A percentile compares a stretch with the other conserved stretches of the same genome.
These are phyloP conservation scores for Bruguiera hainesii DNA, from an alignment of 441 rosid genomes.

Conservation along the genomic window DNA sequence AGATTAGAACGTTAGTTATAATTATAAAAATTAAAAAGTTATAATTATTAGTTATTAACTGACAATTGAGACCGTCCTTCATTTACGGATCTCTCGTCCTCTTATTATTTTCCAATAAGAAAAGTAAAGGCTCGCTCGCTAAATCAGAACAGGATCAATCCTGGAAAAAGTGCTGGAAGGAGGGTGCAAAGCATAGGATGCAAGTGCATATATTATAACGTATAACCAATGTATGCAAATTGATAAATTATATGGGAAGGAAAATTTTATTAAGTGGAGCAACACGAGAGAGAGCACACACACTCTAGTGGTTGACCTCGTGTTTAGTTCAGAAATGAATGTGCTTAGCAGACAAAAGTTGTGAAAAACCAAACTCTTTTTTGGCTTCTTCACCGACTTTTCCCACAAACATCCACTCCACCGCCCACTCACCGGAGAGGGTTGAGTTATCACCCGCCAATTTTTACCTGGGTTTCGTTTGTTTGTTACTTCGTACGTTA, in stretches of 20 bases:
- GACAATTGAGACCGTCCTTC: too few species aligned
- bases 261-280: neutral
- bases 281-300: slow-evolving; percentile 9
- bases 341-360: slow-evolving; percentile 21
- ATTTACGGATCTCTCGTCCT: too few species aligned
- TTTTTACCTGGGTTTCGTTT: neutral
- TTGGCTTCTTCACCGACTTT: slow-evolving; percentile 15
- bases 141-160: slow-evolving; percentile 25
- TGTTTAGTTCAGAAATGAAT: slow-evolving; percentile 40
- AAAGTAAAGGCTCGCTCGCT: neutral
- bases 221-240: neutral
- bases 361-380: neutral
- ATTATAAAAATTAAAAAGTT: too few species aligned
- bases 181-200: slow-evolving; percentile 2
- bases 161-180: slow-evolving; percentile 24
- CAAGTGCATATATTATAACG: neutral
- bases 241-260: neutral
- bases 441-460: neutral
- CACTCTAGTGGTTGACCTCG: slow-evolving; percentile 44
- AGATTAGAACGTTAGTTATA: too few species aligned
- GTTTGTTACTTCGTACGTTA: slow-evolving; percentile 10
- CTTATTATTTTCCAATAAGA: too few species aligned
- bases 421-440: neutral
- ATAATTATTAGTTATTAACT: too few species aligned
- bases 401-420: neutral